Evolutionary conservation across 441 rosid genomes (phyloP), one percentile per base, ranked within the genome.

Genomic region (Pelargonium australe): DNA sequence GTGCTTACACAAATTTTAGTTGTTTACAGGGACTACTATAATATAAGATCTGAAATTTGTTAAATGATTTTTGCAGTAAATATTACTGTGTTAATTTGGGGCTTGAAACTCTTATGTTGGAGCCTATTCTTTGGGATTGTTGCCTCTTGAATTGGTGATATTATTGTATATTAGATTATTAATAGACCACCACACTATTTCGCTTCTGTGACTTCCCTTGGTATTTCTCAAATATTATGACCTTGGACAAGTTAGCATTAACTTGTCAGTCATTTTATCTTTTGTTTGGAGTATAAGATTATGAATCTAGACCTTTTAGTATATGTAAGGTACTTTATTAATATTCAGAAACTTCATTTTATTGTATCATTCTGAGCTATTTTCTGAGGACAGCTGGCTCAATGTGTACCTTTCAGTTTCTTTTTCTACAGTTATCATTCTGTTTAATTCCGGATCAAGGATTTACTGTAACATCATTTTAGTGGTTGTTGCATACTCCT

Each of bases 241-340:
- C 20, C 19, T 53, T 53, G 60, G 60, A 53, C n/a, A 53, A 14
- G 60, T n/a, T n/a, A 14, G 8, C 19, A 55, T 55, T 55, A 16
- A 55, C 61, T 28, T 55, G 61, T 16, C 61, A 16, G 61, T 55
- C 61, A 16, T 55, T 55, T 55, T 55, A 55, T 55, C 2, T 53
- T 55, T 55, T 55, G 17, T 20, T 55, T 55, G 25, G 61, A 55
- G 23, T 55, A 1, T 14, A 17, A 11, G 9, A 55, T 16, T 55
- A 55, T 55, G 61, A 55, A 55, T 55, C 61, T 7, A 55, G 25
- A 4, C 14, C 20, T 55, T 1, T 55, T 55, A 55, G 61, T 55
- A 10, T 55, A 55, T 55, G 14, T 49, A 49, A 13, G 14, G 14
- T 49, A 14, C 34, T 2, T 28, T 28, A 28, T 28, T 28, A 4